Evolutionary conservation across 2,329 filamentous ascomycete genomes (phyloP).

Genomic region (Hyphodiscus sp.): DNA sequence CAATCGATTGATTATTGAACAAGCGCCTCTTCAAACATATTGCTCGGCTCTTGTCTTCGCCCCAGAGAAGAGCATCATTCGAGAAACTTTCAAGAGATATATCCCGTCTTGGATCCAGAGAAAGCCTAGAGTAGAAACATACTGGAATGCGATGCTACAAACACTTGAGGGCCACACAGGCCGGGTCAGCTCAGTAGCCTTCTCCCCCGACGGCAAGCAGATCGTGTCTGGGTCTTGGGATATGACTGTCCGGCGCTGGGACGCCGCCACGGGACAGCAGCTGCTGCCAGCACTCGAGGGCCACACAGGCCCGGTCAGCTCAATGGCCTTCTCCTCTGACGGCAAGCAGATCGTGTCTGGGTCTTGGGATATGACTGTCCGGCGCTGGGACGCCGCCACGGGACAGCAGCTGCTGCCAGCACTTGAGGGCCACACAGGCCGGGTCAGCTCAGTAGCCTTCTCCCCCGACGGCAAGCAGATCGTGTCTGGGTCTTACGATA

Average conservation of each 20-base stretch:
- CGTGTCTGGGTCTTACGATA: too few species aligned
- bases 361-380: background rate
- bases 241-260: too few species aligned
- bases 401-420: too few species aligned
- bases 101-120: slow-evolving; percentile 5
- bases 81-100: slow-evolving; percentile 8
- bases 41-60: background rate
- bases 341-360: background rate
- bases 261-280: too few species aligned
- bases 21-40: slow-evolving; percentile 27
- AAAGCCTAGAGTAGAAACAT: slow-evolving; percentile 2
- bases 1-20: slow-evolving; percentile 17
- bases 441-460: too few species aligned
- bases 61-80: slow-evolving; percentile 17
- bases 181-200: slow-evolving; percentile 20
- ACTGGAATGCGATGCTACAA: slow-evolving; percentile 5
- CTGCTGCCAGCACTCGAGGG: too few species aligned
- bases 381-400: too few species aligned
- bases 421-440: too few species aligned
- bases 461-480: too few species aligned
- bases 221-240: too few species aligned
- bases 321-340: slow-evolving; percentile 5
- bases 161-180: slow-evolving; percentile 9
- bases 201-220: too few species aligned
- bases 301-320: slow-evolving; percentile 7